phyloP scores from a whole-genome alignment of 2,329 filamentous ascomycete genomes.

The Xylaria sp. region DNA sequence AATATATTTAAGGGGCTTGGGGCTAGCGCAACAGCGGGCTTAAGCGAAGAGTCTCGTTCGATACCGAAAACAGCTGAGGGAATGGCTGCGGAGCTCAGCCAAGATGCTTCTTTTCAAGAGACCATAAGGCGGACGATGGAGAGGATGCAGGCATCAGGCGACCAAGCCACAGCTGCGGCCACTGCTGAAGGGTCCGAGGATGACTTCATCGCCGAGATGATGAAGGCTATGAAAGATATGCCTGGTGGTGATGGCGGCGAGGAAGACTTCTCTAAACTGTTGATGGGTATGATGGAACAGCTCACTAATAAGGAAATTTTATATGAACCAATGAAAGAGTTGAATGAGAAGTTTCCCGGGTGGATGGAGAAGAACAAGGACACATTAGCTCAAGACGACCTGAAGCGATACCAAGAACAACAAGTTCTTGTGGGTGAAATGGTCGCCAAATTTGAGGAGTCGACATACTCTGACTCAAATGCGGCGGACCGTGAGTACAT shows the following conservation, averaged over 20 bases:
- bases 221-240: conserved; percentile 84
- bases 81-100: conserved; percentile 52
- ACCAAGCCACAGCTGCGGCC: conserved; percentile 83
- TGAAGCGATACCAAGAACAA: conserved; percentile 84
- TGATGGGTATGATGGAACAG: conserved; percentile 99
- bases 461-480: conserved; percentile 84
- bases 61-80: conserved; percentile 43
- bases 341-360: conserved; percentile 88
- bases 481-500: conserved; percentile 87
- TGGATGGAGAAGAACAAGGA: conserved; percentile 85
- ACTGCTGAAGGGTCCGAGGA: conserved; percentile 73
- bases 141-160: conserved; percentile 90
- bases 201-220: conserved; percentile 89
- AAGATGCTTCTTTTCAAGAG: conserved; percentile 84
- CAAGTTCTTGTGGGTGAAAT: conserved; percentile 84
- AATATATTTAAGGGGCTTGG: conserved; percentile 79
- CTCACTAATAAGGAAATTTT: conserved; percentile 98
- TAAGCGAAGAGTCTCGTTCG: conserved; percentile 44
- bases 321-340: conserved; percentile 98
- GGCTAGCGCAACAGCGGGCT: conserved; percentile 54
- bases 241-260: conserved; percentile 69
- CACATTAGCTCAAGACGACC: conserved; percentile 74
- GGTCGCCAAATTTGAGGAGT: conserved; percentile 86
- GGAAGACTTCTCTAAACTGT: conserved; percentile 92
- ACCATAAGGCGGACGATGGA: conserved; percentile 95